A percentile compares a stretch with the other conserved stretches of the same genome.
phyloP scores from a whole-genome alignment of 805 yeast genomes.

The Komagataella mondaviorum region DNA sequence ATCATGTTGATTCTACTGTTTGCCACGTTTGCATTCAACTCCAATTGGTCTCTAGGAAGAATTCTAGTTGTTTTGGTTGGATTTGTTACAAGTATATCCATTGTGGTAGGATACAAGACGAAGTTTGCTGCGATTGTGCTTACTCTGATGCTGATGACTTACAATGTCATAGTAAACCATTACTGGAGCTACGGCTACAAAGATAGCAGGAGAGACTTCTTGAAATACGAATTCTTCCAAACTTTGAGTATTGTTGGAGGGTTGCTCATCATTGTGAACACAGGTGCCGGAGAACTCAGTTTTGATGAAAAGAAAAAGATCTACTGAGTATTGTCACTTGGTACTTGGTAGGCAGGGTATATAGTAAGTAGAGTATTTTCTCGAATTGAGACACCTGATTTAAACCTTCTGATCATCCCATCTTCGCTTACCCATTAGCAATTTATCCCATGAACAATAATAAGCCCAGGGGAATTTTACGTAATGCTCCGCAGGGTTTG shows the following conservation, averaged over 20 bases:
- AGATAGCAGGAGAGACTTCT: slow-evolving; percentile 73
- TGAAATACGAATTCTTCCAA: slow-evolving; percentile 90
- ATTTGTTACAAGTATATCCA: slow-evolving; percentile 54
- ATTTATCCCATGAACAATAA: slow-evolving; percentile 1
- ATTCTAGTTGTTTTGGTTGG: slow-evolving; percentile 58
- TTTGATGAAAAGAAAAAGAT: slow-evolving; percentile 93
- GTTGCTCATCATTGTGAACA: slow-evolving; percentile 73
- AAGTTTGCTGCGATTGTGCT: slow-evolving; percentile 68
- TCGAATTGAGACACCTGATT: neutral
- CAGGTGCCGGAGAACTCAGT: slow-evolving; percentile 93
- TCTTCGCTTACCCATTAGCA: slow-evolving; percentile 1
- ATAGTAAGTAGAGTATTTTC: neutral
- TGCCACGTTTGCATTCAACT: slow-evolving; percentile 68
- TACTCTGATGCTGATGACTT: slow-evolving; percentile 57
- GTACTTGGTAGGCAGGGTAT: neutral
- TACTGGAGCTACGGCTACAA: slow-evolving; percentile 71
- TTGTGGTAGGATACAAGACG: slow-evolving; percentile 87
- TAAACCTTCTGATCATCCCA: slow-evolving; percentile 1
- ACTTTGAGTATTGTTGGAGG: slow-evolving; percentile 94
- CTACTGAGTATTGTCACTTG: slow-evolving; percentile 26
- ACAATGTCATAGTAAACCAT: slow-evolving; percentile 71
- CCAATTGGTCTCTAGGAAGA: slow-evolving; percentile 57
- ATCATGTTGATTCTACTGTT: slow-evolving; percentile 74
- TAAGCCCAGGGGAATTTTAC: slow-evolving; percentile 18
- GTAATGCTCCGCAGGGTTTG: slow-evolving; percentile 14